These are phyloP conservation scores for Paraphoma chrysanthemicola DNA, from an alignment of 2,329 filamentous ascomycete genomes.

Conservation along the genomic window DNA sequence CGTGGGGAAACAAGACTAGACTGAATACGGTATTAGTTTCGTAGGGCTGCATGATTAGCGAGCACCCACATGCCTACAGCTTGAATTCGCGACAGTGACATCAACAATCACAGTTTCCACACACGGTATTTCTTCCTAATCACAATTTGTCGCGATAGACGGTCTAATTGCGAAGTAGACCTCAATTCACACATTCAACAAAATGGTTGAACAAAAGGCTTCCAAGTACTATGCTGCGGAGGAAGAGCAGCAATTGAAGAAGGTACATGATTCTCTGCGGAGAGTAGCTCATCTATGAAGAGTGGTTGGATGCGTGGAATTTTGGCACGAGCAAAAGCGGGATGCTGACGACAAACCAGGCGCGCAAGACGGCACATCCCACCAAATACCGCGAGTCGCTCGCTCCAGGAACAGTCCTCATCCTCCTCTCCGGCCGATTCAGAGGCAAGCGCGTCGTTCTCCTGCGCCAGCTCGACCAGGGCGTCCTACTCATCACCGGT, in stretches of 20 bases:
- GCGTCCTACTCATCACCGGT: constrained; percentile 96
- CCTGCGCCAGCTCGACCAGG: constrained; percentile 94
- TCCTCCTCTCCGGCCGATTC: constrained; percentile 98
- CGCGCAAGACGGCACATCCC: constrained; percentile 91
- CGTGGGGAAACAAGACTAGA: constrained; percentile 4
- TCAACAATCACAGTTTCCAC: constrained; percentile 15
- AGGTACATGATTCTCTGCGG: constrained; percentile 70
- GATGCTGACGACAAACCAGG: constrained; percentile 59
- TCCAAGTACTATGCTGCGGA: constrained; percentile 98
- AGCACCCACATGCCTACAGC: constrained; percentile 25
- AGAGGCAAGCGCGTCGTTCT: constrained; percentile 99
- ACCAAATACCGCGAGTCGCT: constrained; percentile 89
- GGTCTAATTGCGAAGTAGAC: not conserved
- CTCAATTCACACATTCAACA: not conserved
- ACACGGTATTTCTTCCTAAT: not conserved
- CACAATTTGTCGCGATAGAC: too few species aligned
- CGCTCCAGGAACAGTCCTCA: constrained; percentile 92
- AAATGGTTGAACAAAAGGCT: constrained; percentile 71
- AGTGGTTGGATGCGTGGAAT: not conserved
- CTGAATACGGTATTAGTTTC: not conserved
- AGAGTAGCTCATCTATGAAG: too few species aligned
- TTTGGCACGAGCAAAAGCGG: not conserved
- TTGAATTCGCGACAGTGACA: constrained; percentile 29
- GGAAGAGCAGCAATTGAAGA: constrained; percentile 87
- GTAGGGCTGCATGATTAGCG: constrained; percentile 26